Percentiles rank a stretch among this genome's conserved stretches.
These are phyloP conservation scores for Polyrhizophydium stewartii DNA, from an alignment of 371 early-diverging fungal genomes.

Conservation along the genomic window DNA sequence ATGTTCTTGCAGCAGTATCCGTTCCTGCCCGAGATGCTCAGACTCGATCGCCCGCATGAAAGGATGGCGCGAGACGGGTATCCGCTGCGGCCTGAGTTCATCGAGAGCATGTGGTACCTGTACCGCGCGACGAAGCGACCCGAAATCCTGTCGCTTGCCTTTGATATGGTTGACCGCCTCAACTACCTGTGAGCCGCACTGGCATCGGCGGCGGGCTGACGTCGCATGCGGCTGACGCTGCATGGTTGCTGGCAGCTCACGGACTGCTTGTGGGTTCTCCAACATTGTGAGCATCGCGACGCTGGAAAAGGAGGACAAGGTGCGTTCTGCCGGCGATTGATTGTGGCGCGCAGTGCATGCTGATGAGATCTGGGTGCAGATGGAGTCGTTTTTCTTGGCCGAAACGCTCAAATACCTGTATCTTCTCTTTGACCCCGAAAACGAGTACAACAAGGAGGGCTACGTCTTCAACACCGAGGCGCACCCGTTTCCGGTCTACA, in stretches of 20 bases:
- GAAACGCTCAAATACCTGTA: slow-evolving; percentile 46
- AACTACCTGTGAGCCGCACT: slow-evolving; percentile 42
- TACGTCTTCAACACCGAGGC: slow-evolving; percentile 50
- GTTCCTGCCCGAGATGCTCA: slow-evolving; percentile 20
- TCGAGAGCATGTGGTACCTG: slow-evolving; percentile 81
- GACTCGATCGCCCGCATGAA: background rate
- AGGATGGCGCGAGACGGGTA: slow-evolving; percentile 4
- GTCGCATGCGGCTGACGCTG: background rate
- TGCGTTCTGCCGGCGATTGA: slow-evolving; percentile 35
- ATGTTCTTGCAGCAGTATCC: background rate
- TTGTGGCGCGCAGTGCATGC: background rate
- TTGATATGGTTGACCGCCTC: slow-evolving; percentile 80
- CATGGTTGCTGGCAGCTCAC: slow-evolving; percentile 7
- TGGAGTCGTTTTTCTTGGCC: slow-evolving; percentile 32
- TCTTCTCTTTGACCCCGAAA: slow-evolving; percentile 36
- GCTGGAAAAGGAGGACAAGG: slow-evolving; percentile 20
- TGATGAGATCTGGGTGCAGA: background rate
- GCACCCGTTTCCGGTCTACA: slow-evolving; percentile 23
- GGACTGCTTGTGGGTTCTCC: slow-evolving; percentile 25
- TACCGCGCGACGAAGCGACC: slow-evolving; percentile 78
- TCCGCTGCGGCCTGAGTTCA: slow-evolving; percentile 69
- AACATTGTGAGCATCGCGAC: slow-evolving; percentile 19
- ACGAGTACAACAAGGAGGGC: slow-evolving; percentile 30
- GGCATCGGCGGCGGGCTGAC: background rate
- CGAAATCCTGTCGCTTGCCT: slow-evolving; percentile 79